These are phyloP conservation scores for Talaromyces sp. DNA, from an alignment of 2,329 filamentous ascomycete species.

Conservation along the genomic window DNA sequence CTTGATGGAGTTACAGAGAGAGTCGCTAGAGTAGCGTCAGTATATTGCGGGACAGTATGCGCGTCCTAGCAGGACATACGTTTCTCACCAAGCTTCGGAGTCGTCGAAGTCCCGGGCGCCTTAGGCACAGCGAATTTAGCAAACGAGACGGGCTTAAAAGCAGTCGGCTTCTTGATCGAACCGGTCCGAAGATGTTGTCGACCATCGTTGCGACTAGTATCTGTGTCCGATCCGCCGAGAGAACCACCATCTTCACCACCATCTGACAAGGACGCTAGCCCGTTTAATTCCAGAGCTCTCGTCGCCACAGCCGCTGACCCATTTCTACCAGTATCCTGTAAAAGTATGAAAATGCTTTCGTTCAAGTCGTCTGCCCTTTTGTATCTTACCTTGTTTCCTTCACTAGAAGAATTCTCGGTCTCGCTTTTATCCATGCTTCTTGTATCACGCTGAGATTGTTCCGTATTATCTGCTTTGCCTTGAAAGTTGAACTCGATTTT, in stretches of 20 bases:
- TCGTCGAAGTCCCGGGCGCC: conserved; percentile 51
- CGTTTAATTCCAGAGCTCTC: conserved; percentile 39
- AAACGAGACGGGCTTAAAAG: conserved; percentile 64
- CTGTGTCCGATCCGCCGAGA: conserved; percentile 58
- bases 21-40: conserved; percentile 27
- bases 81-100: conserved; percentile 54
- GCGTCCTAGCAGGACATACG: conserved; percentile 32
- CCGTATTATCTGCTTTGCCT: conserved; percentile 26
- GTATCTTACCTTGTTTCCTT: conserved; percentile 31
- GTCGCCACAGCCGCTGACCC: conserved; percentile 32
- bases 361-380: neutral
- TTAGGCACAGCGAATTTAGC: conserved; percentile 65
- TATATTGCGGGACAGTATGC: neutral
- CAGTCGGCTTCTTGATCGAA: conserved; percentile 58
- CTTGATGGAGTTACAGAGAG: conserved; percentile 38
- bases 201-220: conserved; percentile 55
- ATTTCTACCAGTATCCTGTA: conserved; percentile 20
- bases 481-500: conserved; percentile 37
- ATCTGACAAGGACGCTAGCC: conserved; percentile 35
- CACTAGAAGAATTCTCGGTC: conserved; percentile 26
- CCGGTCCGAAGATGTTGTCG: conserved; percentile 46
- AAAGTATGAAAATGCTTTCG: conserved; percentile 14
- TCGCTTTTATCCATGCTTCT: conserved; percentile 24
- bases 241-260: conserved; percentile 39
- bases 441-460: conserved; percentile 26